Evolutionary conservation across 208 protist species (phyloP), one percentile per base, ranked within the genome.

Genomic region (Wallacemonas sp.): DNA sequence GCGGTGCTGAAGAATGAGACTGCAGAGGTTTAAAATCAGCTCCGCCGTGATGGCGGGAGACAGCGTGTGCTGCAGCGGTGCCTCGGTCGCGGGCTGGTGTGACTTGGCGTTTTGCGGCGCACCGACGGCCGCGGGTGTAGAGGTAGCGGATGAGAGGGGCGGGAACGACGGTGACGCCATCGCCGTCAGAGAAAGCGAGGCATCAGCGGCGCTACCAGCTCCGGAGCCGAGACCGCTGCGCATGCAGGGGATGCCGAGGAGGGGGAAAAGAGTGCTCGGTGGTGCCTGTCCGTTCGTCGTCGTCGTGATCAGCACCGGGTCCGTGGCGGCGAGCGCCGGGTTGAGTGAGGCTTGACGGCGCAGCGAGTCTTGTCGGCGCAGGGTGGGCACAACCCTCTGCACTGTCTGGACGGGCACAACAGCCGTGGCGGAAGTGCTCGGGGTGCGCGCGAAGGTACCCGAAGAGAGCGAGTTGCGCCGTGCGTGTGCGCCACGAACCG

Each of bases 21-120:
- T 66, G 61, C 68, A 79, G 3, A 93, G 66, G 24, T 65, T 79
- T 19, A 89, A 61, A 19, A 93, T 65, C 32, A 93, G 63, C 44
- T 93, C 87, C 60, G 79, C 71, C 57, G 73, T 65, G 32, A 84
- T 72, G 39, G 53, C 50, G n/a, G 74, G 69, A 24, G 63, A 59
- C 30, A 73, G 70, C 39, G n/a, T 57, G 27, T 69, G 54, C 50
- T 9, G 22, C 33, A 2, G 15, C 0, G 22, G 50, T 17, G 50
- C 8, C 45, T 26, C n/a, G 22, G 24, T 29, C 4, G 45, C 15
- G 8, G 54, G 0, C n/a, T n/a, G n/a, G n/a, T n/a, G n/a, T 3
- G 26, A 4, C 36, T 45, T 3, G 54, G 54, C 32, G 8, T 3
- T 26, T 10, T 41, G 41, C 22, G 5, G 15, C 21, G 4, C 15